Conservation (phyloP, 2,329 filamentous ascomycete genomes). For the Orbilia quercus region DNA sequence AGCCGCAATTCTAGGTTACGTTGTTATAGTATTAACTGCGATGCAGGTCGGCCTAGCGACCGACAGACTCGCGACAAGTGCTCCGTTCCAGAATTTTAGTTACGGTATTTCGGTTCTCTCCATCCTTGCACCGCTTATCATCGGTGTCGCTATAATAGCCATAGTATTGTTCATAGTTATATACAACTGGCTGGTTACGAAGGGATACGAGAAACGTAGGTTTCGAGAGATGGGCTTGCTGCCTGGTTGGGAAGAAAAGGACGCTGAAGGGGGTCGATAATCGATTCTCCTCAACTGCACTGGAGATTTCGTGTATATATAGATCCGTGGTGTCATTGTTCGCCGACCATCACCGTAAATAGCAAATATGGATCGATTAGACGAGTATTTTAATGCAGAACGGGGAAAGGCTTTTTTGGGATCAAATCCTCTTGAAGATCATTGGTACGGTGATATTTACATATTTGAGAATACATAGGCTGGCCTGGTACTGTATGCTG, state of each 20-base stretch:
- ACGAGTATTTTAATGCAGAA: background rate
- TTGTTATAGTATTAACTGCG: slow-evolving; percentile 66
- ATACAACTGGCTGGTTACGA: slow-evolving; percentile 47
- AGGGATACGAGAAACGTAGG: slow-evolving; percentile 32
- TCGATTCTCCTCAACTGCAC: background rate
- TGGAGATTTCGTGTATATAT: background rate
- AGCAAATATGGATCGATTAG: background rate
- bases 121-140: slow-evolving; percentile 54
- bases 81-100: slow-evolving; percentile 58
- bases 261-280: background rate
- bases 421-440: background rate
- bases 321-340: background rate
- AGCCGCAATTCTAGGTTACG: slow-evolving; percentile 63
- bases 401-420: too few relatives aligned
- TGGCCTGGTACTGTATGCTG: too few relatives aligned
- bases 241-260: slow-evolving; percentile 22
- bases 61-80: slow-evolving; percentile 58
- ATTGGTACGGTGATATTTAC: slow-evolving; percentile 7
- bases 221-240: slow-evolving; percentile 45
- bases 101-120: slow-evolving; percentile 59
- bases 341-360: too few relatives aligned
- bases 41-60: slow-evolving; percentile 67
- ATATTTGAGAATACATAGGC: too few relatives aligned
- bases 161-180: slow-evolving; percentile 43
- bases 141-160: slow-evolving; percentile 31